Evolutionary conservation across 306 rosid genomes (phyloP), one percentile per base, ranked within the genome.

Genomic region (Ormosia semicastrata): DNA sequence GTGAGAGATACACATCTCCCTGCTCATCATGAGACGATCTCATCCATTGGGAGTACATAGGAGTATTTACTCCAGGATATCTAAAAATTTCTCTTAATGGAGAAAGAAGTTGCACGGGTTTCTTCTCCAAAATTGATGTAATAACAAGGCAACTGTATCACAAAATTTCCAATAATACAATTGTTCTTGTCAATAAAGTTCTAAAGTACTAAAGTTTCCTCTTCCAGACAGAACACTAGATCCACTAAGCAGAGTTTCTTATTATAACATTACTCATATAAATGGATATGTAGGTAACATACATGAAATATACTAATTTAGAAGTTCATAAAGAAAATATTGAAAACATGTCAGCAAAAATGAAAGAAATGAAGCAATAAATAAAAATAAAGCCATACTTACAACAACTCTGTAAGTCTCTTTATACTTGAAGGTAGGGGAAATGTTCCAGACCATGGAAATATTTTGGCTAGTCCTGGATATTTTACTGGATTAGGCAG

Each of bases 381-480:
- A 73, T 39, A 57, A 39, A 12, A 66, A 65, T 39, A 17, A 74
- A 47, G 43, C 3, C 59, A 82, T 56, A 85, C 97, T 86, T 89
- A 93, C 99, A 95, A 76, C 44, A 93, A 76, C 83, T 89, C 90
- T 39, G 90, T 91, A 36, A 95, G 85, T 86, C 84, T 91, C 91
- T 87, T 93, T 80, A 95, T 86, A 10, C 44, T 85, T 14, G 92
- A 50, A 53, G 99, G 98, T 52, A 95, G 83, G 43, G 99, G 99
- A 75, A 95, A 95, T 43, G 89, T 89, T 78, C 99, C 99, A 7
- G 92, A 88, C 87, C 92, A 93, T 11, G 98, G 96, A 84, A 95
- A 91, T 17, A 95, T 0, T 87, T 89, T 93, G 32, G 98, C 90
- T 18, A 95, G 82, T 74, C 90, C 65, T 41, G 99, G 99, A 71